Evolutionary conservation across 2,329 filamentous ascomycete genomes (phyloP).

Genomic region (Colletotrichum noveboracense): DNA sequence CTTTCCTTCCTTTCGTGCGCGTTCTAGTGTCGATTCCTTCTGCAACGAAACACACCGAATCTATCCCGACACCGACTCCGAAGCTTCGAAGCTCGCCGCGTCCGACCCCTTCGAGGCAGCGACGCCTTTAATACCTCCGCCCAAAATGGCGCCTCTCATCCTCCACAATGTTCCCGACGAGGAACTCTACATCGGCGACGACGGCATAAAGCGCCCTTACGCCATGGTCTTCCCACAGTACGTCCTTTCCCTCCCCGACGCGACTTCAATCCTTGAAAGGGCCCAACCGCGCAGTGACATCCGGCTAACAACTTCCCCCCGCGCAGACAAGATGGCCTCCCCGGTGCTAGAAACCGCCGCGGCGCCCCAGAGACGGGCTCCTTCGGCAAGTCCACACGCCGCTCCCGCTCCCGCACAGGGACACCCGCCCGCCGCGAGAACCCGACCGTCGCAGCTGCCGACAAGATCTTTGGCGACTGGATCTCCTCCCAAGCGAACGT

Average conservation of each 20-base stretch:
- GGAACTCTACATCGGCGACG: constrained; percentile 69
- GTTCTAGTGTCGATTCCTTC: not conserved
- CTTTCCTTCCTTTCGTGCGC: not conserved
- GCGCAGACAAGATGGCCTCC: constrained; percentile 57
- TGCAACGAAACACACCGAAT: not conserved
- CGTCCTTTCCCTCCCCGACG: constrained; percentile 23
- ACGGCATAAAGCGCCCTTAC: constrained; percentile 69
- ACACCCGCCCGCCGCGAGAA: constrained; percentile 65
- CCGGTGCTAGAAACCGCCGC: constrained; percentile 55
- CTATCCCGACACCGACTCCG: not conserved
- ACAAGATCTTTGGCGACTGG: constrained; percentile 66
- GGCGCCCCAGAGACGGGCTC: constrained; percentile 66
- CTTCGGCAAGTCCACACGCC: constrained; percentile 70
- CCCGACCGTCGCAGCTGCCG: constrained; percentile 65
- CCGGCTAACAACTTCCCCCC: constrained; percentile 5
- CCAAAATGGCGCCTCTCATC: constrained; percentile 66
- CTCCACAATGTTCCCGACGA: constrained; percentile 73
- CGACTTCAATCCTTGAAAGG: not conserved
- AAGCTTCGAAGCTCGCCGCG: not conserved
- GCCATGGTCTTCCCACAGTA: constrained; percentile 71
- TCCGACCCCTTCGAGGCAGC: not conserved
- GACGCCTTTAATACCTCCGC: constrained; percentile 22
- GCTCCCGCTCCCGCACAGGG: constrained; percentile 66
- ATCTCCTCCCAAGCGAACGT: constrained; percentile 51
- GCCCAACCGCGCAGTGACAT: not conserved